Base-by-base conservation (phyloP, 371 early-diverging fungal genomes). In the Mucor velutinosus region DNA sequence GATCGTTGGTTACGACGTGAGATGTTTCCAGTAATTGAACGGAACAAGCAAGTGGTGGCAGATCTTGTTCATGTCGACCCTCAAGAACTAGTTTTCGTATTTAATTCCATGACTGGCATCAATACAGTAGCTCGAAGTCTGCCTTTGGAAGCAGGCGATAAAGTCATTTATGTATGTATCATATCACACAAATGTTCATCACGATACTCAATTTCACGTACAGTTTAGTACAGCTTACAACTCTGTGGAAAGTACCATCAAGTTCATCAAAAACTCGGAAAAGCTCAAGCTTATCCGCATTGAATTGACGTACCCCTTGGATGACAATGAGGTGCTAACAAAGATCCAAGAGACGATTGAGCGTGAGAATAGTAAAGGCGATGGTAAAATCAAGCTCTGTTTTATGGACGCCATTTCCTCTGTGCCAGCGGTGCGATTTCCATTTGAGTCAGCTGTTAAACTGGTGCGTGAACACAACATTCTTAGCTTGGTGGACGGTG, bases 401-500 rank as follows among this genome's bases (percentile, higher is more conserved):
- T 59, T 89, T 25, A 74, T 88, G 47, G 90, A 90, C 70, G 86
- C 85, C 56, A 86, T 88, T 47, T 79, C 80, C 10, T 88, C 88
- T 1, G 78, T 79, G 0, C 89, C 88, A 56, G 86, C 70, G 11
- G 79, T 85, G 2, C 27, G 81, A 27, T 82, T 92, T 29, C 92
- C 92, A 0, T 81, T 86, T 67, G 82, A 90, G 65, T 70, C 75
- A 7, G 65, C 90, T n/a, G 67, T 79, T 19, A 62, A 77, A 14
- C 65, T 89, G 30, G 67, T 90, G 7, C 67, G 74, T 19, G 75
- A 83, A 27, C 68, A 87, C 47, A 77, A 77, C 10, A 87, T 92
- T 56, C 65, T 86, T 30, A 83, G 86, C 15, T 66, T 92, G 59
- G 75, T 93, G 4, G 93, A 92, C 70, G 93, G 89, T 29, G 92